Evolutionary conservation across 352 stramenopile species (phyloP).

Genomic region (Phytopythium kandeliae): DNA sequence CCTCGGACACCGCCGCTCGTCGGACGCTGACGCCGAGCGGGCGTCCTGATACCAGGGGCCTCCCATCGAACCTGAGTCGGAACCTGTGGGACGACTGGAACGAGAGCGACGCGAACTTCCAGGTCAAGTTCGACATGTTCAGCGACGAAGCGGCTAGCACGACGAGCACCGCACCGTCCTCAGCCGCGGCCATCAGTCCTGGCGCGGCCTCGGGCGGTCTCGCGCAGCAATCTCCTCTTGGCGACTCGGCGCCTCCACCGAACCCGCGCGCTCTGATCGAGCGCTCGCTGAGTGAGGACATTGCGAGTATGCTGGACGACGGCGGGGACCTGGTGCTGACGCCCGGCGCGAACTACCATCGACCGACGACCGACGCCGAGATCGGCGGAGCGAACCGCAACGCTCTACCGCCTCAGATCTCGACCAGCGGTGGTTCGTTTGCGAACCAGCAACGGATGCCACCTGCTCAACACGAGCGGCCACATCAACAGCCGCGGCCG

Average conservation of each 20-base stretch:
- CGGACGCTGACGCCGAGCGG: too few species aligned
- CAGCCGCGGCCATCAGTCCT: conserved; percentile 10
- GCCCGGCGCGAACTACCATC: neutral
- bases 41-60: conserved; percentile 29
- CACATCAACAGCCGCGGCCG: conserved; percentile 10
- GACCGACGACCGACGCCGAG: neutral
- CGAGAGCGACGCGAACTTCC: conserved; percentile 61
- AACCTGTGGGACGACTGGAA: conserved; percentile 90
- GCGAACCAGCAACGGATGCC: conserved; percentile 12
- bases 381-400: neutral
- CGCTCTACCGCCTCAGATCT: neutral
- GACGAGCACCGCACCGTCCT: conserved; percentile 20
- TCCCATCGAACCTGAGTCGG: conserved; percentile 75
- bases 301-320: conserved; percentile 72
- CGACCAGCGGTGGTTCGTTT: conserved; percentile 9
- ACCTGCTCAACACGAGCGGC: conserved; percentile 9
- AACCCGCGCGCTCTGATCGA: conserved; percentile 36
- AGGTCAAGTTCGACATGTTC: conserved; percentile 72
- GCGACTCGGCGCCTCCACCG: conserved; percentile 3
- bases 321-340: conserved; percentile 27
- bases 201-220: conserved; percentile 9
- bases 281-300: conserved; percentile 67
- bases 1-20: neutral
- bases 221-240: conserved; percentile 13
- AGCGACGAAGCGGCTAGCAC: conserved; percentile 27